phyloP scores from a whole-genome alignment of 805 yeast genomes.

The Yamadazyma takamatsuzukensis region DNA sequence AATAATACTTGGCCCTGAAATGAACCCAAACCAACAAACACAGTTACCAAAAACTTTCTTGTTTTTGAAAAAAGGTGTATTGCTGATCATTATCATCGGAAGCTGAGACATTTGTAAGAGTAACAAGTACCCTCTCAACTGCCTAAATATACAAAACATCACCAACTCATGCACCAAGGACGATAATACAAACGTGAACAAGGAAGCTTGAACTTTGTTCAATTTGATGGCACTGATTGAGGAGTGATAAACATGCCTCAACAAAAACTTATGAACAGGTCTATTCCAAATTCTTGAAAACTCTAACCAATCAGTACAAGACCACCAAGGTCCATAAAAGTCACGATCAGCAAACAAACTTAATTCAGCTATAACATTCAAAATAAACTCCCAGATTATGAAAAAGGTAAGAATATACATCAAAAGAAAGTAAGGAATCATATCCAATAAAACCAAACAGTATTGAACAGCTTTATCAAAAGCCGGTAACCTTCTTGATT shows the following conservation, averaged over 20 bases:
- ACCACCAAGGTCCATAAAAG: constrained; percentile 98
- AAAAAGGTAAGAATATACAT: constrained; percentile 78
- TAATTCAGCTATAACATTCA: constrained; percentile 86
- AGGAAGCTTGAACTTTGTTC: constrained; percentile 64
- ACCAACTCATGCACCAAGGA: constrained; percentile 85
- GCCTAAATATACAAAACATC: constrained; percentile 83
- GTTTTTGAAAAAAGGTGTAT: constrained; percentile 53
- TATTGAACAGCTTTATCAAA: constrained; percentile 42
- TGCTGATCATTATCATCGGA: constrained; percentile 67
- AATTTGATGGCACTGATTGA: constrained; percentile 73
- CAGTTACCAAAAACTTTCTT: constrained; percentile 67
- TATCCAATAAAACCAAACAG: constrained; percentile 61
- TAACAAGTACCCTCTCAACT: constrained; percentile 75
- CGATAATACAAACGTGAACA: constrained; percentile 75
- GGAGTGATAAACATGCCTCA: constrained; percentile 92
- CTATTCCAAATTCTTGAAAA: constrained; percentile 92
- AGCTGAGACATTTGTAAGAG: constrained; percentile 83
- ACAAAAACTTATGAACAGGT: constrained; percentile 85
- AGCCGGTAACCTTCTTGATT: constrained; percentile 49
- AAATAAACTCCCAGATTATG: constrained; percentile 92
- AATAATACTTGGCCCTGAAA: constrained; percentile 84
- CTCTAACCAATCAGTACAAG: constrained; percentile 88
- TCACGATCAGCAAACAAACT: constrained; percentile 85
- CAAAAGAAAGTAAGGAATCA: constrained; percentile 75
- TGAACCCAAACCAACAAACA: constrained; percentile 88